Evolutionary conservation across 352 stramenopile genomes (phyloP).

Genomic region (Thraustochytrium striatum): DNA sequence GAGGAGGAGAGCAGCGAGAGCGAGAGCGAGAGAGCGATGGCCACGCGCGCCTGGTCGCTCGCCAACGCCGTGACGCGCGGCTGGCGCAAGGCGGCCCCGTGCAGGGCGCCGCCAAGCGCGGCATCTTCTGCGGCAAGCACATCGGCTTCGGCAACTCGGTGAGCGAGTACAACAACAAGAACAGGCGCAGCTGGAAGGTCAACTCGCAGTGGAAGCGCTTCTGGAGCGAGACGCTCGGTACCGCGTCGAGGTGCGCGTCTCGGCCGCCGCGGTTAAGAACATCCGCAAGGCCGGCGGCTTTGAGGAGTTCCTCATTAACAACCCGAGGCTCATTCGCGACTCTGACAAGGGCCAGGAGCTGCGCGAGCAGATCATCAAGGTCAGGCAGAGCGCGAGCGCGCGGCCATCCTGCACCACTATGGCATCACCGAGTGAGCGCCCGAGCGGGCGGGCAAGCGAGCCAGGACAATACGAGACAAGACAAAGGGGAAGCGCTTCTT

Average conservation of each 20-base stretch:
- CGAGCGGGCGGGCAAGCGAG: background rate
- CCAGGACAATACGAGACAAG: no score
- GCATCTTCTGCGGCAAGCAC: slow-evolving; percentile 49
- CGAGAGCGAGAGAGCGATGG: no score
- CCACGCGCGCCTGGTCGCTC: background rate
- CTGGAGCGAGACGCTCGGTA: slow-evolving; percentile 55
- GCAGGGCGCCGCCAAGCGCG: slow-evolving; percentile 42
- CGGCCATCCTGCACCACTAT: background rate
- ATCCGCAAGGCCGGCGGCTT: slow-evolving; percentile 57
- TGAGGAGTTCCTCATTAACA: slow-evolving; percentile 57
- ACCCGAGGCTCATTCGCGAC: slow-evolving; percentile 46
- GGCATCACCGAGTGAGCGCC: background rate
- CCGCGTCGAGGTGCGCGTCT: slow-evolving; percentile 49
- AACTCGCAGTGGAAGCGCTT: slow-evolving; percentile 51
- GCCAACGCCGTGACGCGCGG: background rate
- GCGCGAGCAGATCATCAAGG: background rate
- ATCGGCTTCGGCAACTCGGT: slow-evolving; percentile 57
- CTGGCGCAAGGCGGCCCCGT: background rate
- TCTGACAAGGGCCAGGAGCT: slow-evolving; percentile 31
- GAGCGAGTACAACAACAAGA: slow-evolving; percentile 54
- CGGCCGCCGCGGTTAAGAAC: slow-evolving; percentile 52
- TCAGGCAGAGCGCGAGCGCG: background rate
- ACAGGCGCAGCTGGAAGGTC: slow-evolving; percentile 51
- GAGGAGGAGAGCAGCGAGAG: background rate
- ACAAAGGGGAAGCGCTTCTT: no score